phyloP scores from a whole-genome alignment of 192 early-diverging fungal genomes.

The Backusella psychrophila region DNA sequence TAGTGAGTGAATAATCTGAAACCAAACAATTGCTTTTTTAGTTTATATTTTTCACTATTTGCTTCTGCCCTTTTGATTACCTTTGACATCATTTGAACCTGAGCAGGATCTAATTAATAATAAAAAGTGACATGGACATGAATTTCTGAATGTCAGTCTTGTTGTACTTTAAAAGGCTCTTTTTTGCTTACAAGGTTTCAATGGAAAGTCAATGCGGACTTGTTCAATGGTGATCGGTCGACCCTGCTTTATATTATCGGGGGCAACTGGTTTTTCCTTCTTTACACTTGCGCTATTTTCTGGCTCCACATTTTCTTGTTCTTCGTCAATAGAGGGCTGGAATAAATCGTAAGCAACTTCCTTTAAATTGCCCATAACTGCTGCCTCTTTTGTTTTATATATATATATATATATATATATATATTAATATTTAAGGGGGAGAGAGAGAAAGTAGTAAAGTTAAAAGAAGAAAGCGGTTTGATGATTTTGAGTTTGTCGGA shows the following conservation, averaged over 20 bases:
- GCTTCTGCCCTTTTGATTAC: neutral
- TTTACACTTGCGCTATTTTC: neutral
- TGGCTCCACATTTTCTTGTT: neutral
- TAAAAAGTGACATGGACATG: neutral
- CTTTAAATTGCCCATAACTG: neutral
- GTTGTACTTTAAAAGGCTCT: too few species aligned
- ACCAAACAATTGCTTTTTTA: neutral
- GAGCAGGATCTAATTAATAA: conserved; percentile 11
- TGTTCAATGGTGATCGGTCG: neutral
- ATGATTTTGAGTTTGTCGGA: too few species aligned
- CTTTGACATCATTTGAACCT: conserved; percentile 18
- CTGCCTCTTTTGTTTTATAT: neutral
- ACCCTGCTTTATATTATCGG: neutral
- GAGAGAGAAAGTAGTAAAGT: neutral
- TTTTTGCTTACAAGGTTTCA: conserved; percentile 8
- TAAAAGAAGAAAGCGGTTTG: neutral
- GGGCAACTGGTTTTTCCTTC: neutral
- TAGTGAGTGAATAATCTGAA: conserved; percentile 45
- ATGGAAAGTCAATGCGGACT: conserved; percentile 13
- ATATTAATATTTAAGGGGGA: neutral
- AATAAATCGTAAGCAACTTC: neutral
- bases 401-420: too few species aligned
- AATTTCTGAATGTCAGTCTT: neutral
- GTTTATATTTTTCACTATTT: neutral
- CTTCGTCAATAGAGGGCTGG: neutral